Base-by-base conservation (phyloP, 1,139 yeast genomes). In the Chernovozyma aurita region DNA sequence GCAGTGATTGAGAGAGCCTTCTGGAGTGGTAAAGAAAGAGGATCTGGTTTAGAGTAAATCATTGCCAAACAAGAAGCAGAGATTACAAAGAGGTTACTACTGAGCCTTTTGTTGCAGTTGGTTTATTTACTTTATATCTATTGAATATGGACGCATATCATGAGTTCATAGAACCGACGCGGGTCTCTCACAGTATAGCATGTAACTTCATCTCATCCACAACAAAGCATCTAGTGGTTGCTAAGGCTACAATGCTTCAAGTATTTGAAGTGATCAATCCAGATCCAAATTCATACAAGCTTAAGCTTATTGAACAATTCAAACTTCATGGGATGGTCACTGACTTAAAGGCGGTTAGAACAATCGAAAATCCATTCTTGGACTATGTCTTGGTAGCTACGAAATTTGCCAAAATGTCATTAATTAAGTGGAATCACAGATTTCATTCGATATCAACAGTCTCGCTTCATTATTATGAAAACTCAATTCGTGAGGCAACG, bases 381-480 rank as follows among this genome's bases (percentile, higher is more conserved):
- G 90, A 86, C 48, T 80, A 77, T 44, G 50, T 92, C 29, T 58
- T 84, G 4, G 67, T 92, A 2, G 66, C 88, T 11, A 85, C 95
- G 27, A 76, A 80, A 43, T 66, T 65, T 39, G 96, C 97, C 18
- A 90, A 90, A 55, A 55, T 87, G 36, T 84, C 95, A 1, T 61
- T 90, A 28, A 63, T 92, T 20, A 70, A 72, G 42, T 92, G 95
- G 88, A 83, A 87, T 52, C 61, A 63, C 9, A 59, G 53, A 7
- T 55, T 53, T 13, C 69, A 76, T 42, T 50, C 73, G 1, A 68
- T 92, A 12, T 65, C 74, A 15, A 87, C 97, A 0, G 73, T 79
- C 3, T 85, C 96, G 35, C 66, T 92, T 38, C 99, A 92, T 59
- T 87, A 76, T 55, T 92, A 90, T 57, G 97, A 90, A 52, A 76